Evolutionary conservation across 257 asterid genomes (phyloP), one percentile per base, ranked within the genome.

Genomic region (Solanum commersonii): DNA sequence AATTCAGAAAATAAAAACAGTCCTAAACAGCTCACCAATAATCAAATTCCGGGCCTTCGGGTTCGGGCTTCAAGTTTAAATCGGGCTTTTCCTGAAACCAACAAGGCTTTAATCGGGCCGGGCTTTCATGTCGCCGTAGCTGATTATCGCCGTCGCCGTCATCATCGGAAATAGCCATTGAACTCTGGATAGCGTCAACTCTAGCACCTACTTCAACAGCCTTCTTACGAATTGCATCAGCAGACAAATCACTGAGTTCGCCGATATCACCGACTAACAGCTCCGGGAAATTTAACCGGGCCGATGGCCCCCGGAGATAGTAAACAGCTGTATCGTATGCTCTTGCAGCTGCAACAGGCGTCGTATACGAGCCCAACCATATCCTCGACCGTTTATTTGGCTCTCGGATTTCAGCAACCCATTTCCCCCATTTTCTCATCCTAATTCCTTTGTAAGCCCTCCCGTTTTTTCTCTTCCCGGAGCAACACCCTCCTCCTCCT

Each of bases 371-470:
- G 1, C 99, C 99, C 22, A 95, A 89, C 98, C 99, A 96, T 85
- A 96, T 94, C 87, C 99, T 89, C 0, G 99, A 93, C 40, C 98
- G 91, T 91, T 96, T 96, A 90, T 96, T 95, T 3, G 99, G 99
- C 89, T 96, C 99, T 71, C 98, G 86, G 34, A 96, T 96, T 92
- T 96, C 98, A 6, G 99, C 99, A 74, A 96, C 99, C 99, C 99
- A 96, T 89, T 96, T 96, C 0, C 98, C 99, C 99, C 98, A 96
- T 95, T 96, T 96, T 71, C 99, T 96, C 99, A 95, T 95, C 94
- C 98, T 79, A 71, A 96, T 94, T 23, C 99, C 99, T 44, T 94
- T 94, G 91, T 94, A 96, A 16, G 90, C 93, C 91, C 92, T 91
- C 14, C 93, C 95, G 70, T 87, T 89, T 87, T 93, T 90, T 77